phyloP scores from a whole-genome alignment of 805 yeast genomes.

The Kluyveromyces dobzhanskii region DNA sequence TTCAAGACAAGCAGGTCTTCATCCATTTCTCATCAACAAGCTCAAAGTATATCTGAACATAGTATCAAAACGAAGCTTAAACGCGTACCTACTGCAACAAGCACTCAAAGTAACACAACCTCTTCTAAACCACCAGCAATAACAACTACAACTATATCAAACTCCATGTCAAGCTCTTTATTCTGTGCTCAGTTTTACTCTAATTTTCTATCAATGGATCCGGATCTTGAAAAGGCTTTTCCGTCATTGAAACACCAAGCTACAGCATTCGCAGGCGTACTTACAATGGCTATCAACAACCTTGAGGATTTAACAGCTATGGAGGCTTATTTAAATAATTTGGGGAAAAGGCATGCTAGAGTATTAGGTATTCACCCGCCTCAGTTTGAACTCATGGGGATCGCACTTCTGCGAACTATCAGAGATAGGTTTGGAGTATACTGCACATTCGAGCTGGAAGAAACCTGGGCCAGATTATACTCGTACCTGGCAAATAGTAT shows the following conservation, averaged over 20 bases:
- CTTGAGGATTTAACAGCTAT: constrained; percentile 50
- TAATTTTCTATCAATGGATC: constrained; percentile 54
- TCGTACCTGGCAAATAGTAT: constrained; percentile 61
- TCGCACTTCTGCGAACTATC: constrained; percentile 59
- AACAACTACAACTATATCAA: constrained; percentile 14
- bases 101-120: neutral
- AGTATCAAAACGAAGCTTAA: neutral
- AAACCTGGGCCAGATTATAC: constrained; percentile 64
- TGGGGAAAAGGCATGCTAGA: constrained; percentile 71
- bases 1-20: constrained; percentile 1
- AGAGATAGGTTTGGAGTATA: constrained; percentile 48
- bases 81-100: neutral
- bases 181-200: constrained; percentile 74
- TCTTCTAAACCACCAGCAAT: neutral
- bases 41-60: neutral
- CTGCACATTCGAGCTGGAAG: constrained; percentile 54
- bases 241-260: constrained; percentile 78
- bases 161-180: constrained; percentile 42
- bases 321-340: constrained; percentile 49
- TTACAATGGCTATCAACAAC: constrained; percentile 57
- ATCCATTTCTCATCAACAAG: neutral
- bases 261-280: constrained; percentile 68
- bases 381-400: constrained; percentile 66
- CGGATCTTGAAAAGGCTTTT: constrained; percentile 52
- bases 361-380: constrained; percentile 64